phyloP scores from a whole-genome alignment of 108 stramenopile genomes.

The Poteriospumella lacustris region DNA sequence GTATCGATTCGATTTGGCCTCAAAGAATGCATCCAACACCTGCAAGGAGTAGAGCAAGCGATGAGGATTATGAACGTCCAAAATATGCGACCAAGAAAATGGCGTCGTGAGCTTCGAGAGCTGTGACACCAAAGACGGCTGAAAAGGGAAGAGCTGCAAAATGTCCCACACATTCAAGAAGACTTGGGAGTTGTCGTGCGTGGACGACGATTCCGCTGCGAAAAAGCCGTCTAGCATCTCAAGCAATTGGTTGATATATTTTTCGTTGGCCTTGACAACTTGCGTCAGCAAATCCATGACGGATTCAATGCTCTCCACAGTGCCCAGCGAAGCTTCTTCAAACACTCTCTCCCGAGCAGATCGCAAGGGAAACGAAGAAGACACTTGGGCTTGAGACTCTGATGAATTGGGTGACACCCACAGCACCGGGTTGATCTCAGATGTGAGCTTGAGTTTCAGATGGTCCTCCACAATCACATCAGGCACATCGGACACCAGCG shows the following conservation, averaged over 20 bases:
- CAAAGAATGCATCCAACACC: not conserved
- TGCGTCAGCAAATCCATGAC: too few relatives aligned
- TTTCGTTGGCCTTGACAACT: not conserved
- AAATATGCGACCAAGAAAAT: too few relatives aligned
- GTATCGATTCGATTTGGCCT: not conserved
- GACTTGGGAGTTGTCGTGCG: not conserved
- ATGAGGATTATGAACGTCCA: not conserved
- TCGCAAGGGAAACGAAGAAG: too few relatives aligned
- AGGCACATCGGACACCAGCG: too few relatives aligned
- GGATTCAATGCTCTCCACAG: too few relatives aligned
- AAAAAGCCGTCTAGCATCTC: constrained; percentile 28
- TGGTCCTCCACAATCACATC: too few relatives aligned
- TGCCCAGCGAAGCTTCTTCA: too few relatives aligned
- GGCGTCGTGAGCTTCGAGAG: not conserved
- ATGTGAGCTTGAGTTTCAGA: too few relatives aligned
- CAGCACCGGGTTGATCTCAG: too few relatives aligned
- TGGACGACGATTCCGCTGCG: not conserved
- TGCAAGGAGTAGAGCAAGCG: constrained; percentile 16
- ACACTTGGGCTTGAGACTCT: too few relatives aligned
- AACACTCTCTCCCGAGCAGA: too few relatives aligned
- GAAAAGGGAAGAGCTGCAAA: constrained; percentile 17
- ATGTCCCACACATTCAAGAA: constrained; percentile 11
- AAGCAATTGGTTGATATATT: constrained; percentile 19
- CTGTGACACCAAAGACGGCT: not conserved
- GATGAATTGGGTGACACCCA: too few relatives aligned